A percentile compares a stretch with the other conserved stretches of the same genome.
Conservation (phyloP, 2,329 filamentous ascomycete genomes). For the Botryosphaeria dothidea region DNA sequence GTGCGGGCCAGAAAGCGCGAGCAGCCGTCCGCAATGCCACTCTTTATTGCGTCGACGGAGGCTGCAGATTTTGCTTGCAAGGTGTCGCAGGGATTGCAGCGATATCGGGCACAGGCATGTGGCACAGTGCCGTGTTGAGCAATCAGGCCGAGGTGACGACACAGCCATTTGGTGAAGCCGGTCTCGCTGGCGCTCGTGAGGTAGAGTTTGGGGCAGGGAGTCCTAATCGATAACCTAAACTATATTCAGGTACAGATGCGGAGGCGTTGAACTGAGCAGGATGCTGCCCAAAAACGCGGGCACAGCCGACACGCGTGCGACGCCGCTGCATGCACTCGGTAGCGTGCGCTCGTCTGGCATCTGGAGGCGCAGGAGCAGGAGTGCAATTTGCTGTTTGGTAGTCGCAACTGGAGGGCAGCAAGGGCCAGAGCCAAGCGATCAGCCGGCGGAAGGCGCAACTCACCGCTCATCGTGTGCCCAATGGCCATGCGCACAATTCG, state of each 20-base stretch:
- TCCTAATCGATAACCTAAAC: conserved; percentile 1
- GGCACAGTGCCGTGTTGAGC: neutral
- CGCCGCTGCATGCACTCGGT: neutral
- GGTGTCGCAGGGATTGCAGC: neutral
- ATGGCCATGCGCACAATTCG: neutral
- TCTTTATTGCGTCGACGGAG: neutral
- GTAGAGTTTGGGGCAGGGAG: neutral
- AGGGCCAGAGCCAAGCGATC: conserved; percentile 6
- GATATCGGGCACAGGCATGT: neutral
- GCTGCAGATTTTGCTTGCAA: neutral
- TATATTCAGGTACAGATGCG: neutral
- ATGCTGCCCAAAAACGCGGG: neutral
- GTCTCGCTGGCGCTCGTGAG: too few relatives aligned
- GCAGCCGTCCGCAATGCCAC: neutral
- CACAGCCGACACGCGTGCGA: neutral
- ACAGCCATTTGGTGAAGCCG: neutral
- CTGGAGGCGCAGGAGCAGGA: neutral
- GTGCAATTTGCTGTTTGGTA: neutral
- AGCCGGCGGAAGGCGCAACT: conserved; percentile 2
- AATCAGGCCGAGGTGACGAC: neutral
- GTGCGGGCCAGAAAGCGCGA: neutral
- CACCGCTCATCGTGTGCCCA: conserved; percentile 7
- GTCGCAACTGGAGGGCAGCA: neutral
- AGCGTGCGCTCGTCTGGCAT: neutral
- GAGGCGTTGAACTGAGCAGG: neutral